These are phyloP conservation scores for Sphagnum fallax DNA, from an alignment of 228 moss, liverwort and hornwort species.

Conservation along the genomic window DNA sequence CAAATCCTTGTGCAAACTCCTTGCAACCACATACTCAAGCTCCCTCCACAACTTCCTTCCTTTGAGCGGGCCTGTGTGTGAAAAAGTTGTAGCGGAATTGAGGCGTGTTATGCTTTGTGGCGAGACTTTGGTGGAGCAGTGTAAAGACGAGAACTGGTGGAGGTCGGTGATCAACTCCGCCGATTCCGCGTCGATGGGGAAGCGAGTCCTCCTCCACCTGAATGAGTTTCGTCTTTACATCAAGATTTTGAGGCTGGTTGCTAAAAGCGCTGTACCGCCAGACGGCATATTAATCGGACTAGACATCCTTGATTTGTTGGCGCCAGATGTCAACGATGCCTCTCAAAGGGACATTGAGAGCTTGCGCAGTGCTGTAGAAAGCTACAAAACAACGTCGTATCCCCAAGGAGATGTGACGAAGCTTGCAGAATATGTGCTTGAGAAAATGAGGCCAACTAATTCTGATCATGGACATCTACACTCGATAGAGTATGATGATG, in stretches of 20 bases:
- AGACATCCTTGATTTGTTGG: too few relatives aligned
- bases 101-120: constrained; percentile 41
- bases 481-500: too few relatives aligned
- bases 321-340: too few relatives aligned
- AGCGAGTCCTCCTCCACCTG: constrained; percentile 24
- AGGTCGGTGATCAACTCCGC: constrained; percentile 21
- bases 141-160: constrained; percentile 44
- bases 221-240: too few relatives aligned
- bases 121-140: constrained; percentile 32
- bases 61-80: constrained; percentile 24
- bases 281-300: too few relatives aligned
- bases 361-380: constrained; percentile 11
- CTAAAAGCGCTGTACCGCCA: too few relatives aligned
- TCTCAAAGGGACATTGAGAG: constrained; percentile 12
- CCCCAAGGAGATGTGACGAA: too few relatives aligned
- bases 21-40: constrained; percentile 31
- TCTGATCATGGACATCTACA: too few relatives aligned
- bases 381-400: not conserved
- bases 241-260: too few relatives aligned
- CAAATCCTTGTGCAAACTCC: constrained; percentile 21
- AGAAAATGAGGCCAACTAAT: too few relatives aligned
- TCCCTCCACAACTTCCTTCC: constrained; percentile 30
- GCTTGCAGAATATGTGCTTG: too few relatives aligned
- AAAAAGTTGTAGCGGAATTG: constrained; percentile 32
- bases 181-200: constrained; percentile 25